Evolutionary conservation across 2,329 filamentous ascomycete genomes (phyloP).

Genomic region (Pseudogymnoascus sp.): DNA sequence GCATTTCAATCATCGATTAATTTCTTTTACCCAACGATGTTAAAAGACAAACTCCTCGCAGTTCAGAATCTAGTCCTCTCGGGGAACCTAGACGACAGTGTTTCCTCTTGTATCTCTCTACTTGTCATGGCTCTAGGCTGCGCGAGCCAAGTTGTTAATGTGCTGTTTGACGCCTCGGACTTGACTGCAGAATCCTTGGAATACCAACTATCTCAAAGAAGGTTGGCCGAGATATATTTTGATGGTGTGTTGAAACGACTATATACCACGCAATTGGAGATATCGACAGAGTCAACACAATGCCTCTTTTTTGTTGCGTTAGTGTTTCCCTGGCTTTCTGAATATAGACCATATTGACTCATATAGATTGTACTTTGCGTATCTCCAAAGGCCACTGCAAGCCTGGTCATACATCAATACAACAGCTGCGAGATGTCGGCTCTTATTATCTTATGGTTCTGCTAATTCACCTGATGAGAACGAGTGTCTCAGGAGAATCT

Average conservation of each 20-base stretch:
- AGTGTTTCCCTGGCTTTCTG: conserved; percentile 16
- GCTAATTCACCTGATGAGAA: conserved; percentile 33
- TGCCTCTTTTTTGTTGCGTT: conserved; percentile 44
- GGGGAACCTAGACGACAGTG: conserved; percentile 32
- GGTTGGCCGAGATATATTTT: conserved; percentile 37
- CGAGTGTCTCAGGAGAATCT: conserved; percentile 42
- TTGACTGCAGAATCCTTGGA: conserved; percentile 27
- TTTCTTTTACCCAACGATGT: conserved; percentile 46
- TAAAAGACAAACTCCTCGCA: conserved; percentile 31
- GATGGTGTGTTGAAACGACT: conserved; percentile 39
- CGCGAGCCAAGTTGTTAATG: conserved; percentile 7
- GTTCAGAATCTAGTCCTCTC: conserved; percentile 29
- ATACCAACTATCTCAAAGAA: conserved; percentile 27
- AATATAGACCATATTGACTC: background rate
- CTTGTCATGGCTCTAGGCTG: conserved; percentile 8
- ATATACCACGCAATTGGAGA: conserved; percentile 38
- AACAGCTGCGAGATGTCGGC: conserved; percentile 41
- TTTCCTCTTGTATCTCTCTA: conserved; percentile 36
- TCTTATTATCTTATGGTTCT: conserved; percentile 38
- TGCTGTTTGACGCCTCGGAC: conserved; percentile 19
- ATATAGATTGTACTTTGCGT: conserved; percentile 40
- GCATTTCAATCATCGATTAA: conserved; percentile 41
- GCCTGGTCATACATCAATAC: conserved; percentile 44
- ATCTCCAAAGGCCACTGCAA: conserved; percentile 41
- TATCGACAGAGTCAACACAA: conserved; percentile 39